Percentiles rank a stretch among this genome's conserved stretches.
Conservation (phyloP, 768 basidiomycete species). For the Macrolepiota dolichaula region DNA sequence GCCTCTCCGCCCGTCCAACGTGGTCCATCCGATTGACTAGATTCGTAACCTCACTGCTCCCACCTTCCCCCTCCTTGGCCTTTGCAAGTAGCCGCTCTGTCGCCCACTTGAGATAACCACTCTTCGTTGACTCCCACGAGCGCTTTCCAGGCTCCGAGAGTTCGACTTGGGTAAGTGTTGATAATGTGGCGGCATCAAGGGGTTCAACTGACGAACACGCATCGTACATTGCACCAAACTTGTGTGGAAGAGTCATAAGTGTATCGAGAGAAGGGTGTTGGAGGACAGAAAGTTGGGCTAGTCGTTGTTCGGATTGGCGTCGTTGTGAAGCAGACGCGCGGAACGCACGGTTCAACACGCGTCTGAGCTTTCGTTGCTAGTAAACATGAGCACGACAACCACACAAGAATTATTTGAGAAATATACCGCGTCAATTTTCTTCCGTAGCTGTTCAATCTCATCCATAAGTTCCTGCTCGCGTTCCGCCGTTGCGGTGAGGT, state of each 20-base stretch:
- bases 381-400: too few relatives aligned
- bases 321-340: neutral
- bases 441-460: constrained; percentile 65
- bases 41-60: neutral
- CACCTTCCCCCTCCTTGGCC: neutral
- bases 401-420: constrained; percentile 37
- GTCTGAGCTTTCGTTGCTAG: constrained; percentile 9
- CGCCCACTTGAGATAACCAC: constrained; percentile 10
- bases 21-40: neutral
- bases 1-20: constrained; percentile 3
- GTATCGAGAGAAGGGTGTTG: constrained; percentile 6
- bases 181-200: constrained; percentile 3
- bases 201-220: constrained; percentile 6
- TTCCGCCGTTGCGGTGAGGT: constrained; percentile 59
- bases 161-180: constrained; percentile 5
- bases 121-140: constrained; percentile 13
- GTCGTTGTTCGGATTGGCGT: neutral
- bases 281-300: neutral
- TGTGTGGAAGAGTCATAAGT: neutral
- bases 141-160: constrained; percentile 10
- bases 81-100: neutral
- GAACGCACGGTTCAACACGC: neutral
- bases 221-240: constrained; percentile 4
- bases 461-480: constrained; percentile 59
- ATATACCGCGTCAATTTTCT: constrained; percentile 68